Evolutionary conservation across 1,284 basidiomycete genomes (phyloP).

Genomic region (Puccinia hordei): DNA sequence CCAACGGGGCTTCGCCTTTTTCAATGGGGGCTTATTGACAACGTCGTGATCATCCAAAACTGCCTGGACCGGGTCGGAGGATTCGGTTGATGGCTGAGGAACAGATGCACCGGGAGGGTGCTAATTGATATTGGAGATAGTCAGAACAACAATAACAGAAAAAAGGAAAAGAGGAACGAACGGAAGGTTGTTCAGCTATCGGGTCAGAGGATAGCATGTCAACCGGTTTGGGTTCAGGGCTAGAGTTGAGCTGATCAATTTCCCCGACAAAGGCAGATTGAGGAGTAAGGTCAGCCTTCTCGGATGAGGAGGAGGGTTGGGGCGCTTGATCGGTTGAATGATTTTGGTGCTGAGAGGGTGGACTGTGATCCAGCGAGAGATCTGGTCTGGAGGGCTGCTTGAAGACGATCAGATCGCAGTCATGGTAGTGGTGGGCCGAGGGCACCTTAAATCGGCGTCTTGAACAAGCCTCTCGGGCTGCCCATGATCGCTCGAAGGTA

Average conservation of each 20-base stretch:
- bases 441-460: slow-evolving; percentile 4
- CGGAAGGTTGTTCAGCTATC: background rate
- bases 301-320: background rate
- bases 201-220: slow-evolving; percentile 14
- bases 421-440: background rate
- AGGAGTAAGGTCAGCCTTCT: background rate
- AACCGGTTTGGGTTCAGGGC: slow-evolving; percentile 1
- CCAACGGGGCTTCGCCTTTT: background rate
- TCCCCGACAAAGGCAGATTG: background rate
- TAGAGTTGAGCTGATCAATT: background rate
- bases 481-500: background rate
- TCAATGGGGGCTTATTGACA: background rate
- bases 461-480: background rate
- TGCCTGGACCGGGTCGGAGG: background rate
- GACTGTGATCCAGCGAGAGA: background rate
- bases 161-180: background rate
- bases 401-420: background rate
- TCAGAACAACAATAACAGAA: background rate
- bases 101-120: background rate
- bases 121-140: background rate
- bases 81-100: background rate
- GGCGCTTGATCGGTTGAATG: background rate
- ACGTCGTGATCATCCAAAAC: background rate
- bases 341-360: background rate
- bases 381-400: background rate